phyloP scores from a whole-genome alignment of 148 eudicot genomes.

The Gaultheria prostrata region DNA sequence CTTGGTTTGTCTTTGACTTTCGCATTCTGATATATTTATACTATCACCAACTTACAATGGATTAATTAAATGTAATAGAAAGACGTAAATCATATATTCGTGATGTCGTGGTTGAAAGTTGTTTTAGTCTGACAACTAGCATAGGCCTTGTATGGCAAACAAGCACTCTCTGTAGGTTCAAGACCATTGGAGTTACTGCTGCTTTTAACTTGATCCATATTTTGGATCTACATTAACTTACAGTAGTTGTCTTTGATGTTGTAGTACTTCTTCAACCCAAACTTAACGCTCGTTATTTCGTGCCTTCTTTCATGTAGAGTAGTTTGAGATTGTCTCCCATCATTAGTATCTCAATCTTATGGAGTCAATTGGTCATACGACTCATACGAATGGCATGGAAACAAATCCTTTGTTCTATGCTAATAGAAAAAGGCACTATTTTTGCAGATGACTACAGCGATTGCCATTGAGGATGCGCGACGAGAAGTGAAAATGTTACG shows the following conservation, averaged over 20 bases:
- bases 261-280: not conserved
- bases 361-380: not conserved
- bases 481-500: constrained; percentile 85
- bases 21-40: not conserved
- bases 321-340: not conserved
- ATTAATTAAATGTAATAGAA: not conserved
- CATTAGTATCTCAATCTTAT: not conserved
- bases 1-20: not conserved
- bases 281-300: not conserved
- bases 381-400: not conserved
- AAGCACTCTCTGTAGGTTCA: not conserved
- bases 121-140: not conserved
- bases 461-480: constrained; percentile 87
- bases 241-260: not conserved
- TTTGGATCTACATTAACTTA: not conserved
- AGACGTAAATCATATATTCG: not conserved
- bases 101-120: not conserved
- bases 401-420: constrained; percentile 8
- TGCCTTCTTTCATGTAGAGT: constrained; percentile 6
- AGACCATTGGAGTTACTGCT: not conserved
- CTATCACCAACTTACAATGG: not conserved
- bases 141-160: not conserved
- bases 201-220: not conserved
- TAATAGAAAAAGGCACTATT: constrained; percentile 17
- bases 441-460: constrained; percentile 87